Conservation (phyloP, 768 basidiomycete species). For the Plicaturopsis crispa region DNA sequence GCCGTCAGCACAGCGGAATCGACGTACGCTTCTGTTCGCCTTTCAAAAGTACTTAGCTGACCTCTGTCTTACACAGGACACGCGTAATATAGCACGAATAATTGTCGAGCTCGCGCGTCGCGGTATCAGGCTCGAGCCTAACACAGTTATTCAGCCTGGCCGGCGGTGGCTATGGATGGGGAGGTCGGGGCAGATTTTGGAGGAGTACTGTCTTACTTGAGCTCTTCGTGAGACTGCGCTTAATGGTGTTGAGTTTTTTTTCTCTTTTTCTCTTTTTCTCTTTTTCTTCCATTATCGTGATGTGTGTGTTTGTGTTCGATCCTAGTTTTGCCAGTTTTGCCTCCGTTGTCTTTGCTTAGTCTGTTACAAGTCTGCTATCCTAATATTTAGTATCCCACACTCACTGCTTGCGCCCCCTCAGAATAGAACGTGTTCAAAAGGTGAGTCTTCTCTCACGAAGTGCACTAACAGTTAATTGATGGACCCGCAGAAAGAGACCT, state of each 20-base stretch:
- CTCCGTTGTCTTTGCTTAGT: constrained; percentile 1
- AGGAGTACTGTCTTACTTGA: constrained; percentile 24
- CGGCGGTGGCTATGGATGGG: constrained; percentile 88
- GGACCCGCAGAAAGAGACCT: too few relatives aligned
- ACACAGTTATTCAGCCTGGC: constrained; percentile 57
- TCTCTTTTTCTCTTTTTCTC: constrained; percentile 4
- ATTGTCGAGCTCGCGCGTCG: constrained; percentile 68
- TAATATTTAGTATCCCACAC: too few relatives aligned
- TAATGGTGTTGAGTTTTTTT: too few relatives aligned
- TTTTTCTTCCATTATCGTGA: background rate
- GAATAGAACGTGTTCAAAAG: too few relatives aligned
- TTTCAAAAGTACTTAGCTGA: too few relatives aligned
- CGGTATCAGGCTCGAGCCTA: constrained; percentile 63
- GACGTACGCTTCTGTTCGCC: constrained; percentile 77
- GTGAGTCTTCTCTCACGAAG: too few relatives aligned
- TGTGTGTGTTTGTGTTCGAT: background rate
- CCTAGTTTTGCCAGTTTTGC: background rate
- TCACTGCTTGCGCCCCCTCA: too few relatives aligned
- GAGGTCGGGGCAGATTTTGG: constrained; percentile 57
- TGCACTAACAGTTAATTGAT: too few relatives aligned
- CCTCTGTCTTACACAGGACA: constrained; percentile 47
- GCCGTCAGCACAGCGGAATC: constrained; percentile 82
- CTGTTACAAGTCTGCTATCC: too few relatives aligned
- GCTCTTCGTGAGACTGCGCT: too few relatives aligned
- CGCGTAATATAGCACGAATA: constrained; percentile 83